These are phyloP conservation scores for Capronia coronata DNA, from an alignment of 2,329 filamentous ascomycete species.

Conservation along the genomic window DNA sequence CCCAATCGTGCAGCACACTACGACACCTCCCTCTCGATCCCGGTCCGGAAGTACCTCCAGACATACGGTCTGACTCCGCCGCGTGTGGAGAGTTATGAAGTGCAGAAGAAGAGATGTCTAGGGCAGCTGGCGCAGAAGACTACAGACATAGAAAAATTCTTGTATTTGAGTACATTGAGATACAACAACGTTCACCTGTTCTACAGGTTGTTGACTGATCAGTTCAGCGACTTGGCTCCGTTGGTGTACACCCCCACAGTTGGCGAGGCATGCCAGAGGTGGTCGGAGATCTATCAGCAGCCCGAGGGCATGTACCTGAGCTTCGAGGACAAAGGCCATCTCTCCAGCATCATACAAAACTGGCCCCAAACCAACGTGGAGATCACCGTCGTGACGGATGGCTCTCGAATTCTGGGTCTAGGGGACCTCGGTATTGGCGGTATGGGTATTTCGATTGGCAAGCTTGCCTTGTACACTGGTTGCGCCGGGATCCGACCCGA, in stretches of 20 bases:
- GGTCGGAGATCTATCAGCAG: slow-evolving; percentile 90
- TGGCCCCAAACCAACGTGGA: slow-evolving; percentile 87
- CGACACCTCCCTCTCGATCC: slow-evolving; percentile 45
- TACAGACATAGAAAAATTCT: slow-evolving; percentile 45
- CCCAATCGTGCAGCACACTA: slow-evolving; percentile 35
- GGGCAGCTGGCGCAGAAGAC: slow-evolving; percentile 44
- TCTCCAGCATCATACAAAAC: slow-evolving; percentile 80
- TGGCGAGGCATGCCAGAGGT: slow-evolving; percentile 92
- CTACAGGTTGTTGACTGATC: slow-evolving; percentile 45
- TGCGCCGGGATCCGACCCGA: slow-evolving; percentile 89
- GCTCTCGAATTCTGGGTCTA: slow-evolving; percentile 82
- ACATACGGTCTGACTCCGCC: slow-evolving; percentile 47
- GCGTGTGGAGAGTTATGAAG: slow-evolving; percentile 44
- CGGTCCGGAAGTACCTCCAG: slow-evolving; percentile 47
- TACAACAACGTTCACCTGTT: slow-evolving; percentile 50
- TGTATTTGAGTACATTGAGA: slow-evolving; percentile 45
- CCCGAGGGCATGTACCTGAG: slow-evolving; percentile 93
- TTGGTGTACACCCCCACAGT: slow-evolving; percentile 52
- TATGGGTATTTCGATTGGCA: slow-evolving; percentile 96
- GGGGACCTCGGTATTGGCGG: slow-evolving; percentile 95
- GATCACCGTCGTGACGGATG: slow-evolving; percentile 95
- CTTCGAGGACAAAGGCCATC: slow-evolving; percentile 85
- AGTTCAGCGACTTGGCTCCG: slow-evolving; percentile 44
- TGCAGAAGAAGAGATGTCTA: slow-evolving; percentile 45
- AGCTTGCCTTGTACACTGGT: slow-evolving; percentile 88